A percentile compares a stretch with the other conserved stretches of the same genome.
Conservation (phyloP, 805 yeast genomes). For the Dipodascopsis uninucleata region DNA sequence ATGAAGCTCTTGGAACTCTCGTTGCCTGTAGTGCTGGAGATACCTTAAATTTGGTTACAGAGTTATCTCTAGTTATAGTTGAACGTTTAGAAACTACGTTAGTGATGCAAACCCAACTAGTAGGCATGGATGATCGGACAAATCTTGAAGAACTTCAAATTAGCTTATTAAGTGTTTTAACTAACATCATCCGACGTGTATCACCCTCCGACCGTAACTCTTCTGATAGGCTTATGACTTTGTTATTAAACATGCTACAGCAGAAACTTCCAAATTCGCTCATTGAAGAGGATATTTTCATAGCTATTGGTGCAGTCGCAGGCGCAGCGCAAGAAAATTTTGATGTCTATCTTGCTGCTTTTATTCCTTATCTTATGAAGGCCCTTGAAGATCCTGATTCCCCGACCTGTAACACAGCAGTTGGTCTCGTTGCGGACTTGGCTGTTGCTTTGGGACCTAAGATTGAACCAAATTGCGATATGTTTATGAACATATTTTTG, state of each 20-base stretch:
- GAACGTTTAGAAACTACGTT: slow-evolving; percentile 69
- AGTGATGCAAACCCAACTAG: slow-evolving; percentile 53
- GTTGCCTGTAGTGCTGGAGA: slow-evolving; percentile 71
- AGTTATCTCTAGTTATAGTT: slow-evolving; percentile 71
- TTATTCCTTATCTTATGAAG: slow-evolving; percentile 74
- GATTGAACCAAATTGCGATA: slow-evolving; percentile 70
- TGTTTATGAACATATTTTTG: slow-evolving; percentile 80
- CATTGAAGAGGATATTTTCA: slow-evolving; percentile 91
- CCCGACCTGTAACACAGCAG: slow-evolving; percentile 82
- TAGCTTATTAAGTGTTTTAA: slow-evolving; percentile 67
- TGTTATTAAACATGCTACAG: slow-evolving; percentile 71
- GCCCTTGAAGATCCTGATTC: slow-evolving; percentile 76
- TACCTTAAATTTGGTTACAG: slow-evolving; percentile 63
- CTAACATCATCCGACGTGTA: slow-evolving; percentile 79
- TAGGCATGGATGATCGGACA: slow-evolving; percentile 65
- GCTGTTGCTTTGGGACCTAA: slow-evolving; percentile 78
- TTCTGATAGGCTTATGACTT: slow-evolving; percentile 79
- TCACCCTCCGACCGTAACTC: slow-evolving; percentile 51
- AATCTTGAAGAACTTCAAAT: slow-evolving; percentile 83
- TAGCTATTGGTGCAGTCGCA: slow-evolving; percentile 87
- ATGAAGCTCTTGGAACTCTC: slow-evolving; percentile 82
- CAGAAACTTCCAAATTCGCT: slow-evolving; percentile 61
- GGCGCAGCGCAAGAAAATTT: slow-evolving; percentile 71
- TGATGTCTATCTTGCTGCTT: slow-evolving; percentile 70
- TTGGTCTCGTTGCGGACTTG: slow-evolving; percentile 92